These are phyloP conservation scores for Boletellus emodensis DNA, from an alignment of 768 basidiomycete genomes.

Conservation along the genomic window DNA sequence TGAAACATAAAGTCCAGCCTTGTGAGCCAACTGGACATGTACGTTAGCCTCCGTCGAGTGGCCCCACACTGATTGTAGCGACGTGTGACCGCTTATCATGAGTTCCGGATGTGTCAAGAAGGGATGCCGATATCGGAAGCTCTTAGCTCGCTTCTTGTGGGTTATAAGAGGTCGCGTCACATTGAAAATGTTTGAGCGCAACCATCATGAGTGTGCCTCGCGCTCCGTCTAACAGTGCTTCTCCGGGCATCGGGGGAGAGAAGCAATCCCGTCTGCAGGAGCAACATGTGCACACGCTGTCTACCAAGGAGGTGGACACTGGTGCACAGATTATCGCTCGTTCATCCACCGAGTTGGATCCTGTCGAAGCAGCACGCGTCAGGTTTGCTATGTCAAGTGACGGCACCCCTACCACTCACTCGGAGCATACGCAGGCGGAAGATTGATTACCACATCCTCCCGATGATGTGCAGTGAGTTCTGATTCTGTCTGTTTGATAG, in stretches of 20 bases:
- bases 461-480: conserved; percentile 66
- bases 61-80: too few relatives aligned
- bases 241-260: conserved; percentile 10
- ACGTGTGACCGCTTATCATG: too few relatives aligned
- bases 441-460: conserved; percentile 64
- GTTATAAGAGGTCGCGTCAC: conserved; percentile 4
- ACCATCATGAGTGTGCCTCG: conserved; percentile 2
- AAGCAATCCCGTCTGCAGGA: conserved; percentile 8
- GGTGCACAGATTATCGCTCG: conserved; percentile 56
- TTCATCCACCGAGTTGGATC: conserved; percentile 42
- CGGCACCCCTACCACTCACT: background rate
- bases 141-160: background rate
- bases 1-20: background rate
- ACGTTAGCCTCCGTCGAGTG: too few relatives aligned
- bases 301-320: conserved; percentile 53
- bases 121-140: background rate
- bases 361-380: conserved; percentile 47
- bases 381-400: conserved; percentile 33
- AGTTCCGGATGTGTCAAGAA: too few relatives aligned
- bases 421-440: conserved; percentile 39
- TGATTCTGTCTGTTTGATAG: background rate
- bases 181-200: background rate
- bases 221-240: conserved; percentile 7
- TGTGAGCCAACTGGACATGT: background rate
- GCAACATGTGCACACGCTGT: conserved; percentile 23